Base-by-base conservation (phyloP, 1,284 basidiomycete genomes). In the Ceratobasidium sp. region DNA sequence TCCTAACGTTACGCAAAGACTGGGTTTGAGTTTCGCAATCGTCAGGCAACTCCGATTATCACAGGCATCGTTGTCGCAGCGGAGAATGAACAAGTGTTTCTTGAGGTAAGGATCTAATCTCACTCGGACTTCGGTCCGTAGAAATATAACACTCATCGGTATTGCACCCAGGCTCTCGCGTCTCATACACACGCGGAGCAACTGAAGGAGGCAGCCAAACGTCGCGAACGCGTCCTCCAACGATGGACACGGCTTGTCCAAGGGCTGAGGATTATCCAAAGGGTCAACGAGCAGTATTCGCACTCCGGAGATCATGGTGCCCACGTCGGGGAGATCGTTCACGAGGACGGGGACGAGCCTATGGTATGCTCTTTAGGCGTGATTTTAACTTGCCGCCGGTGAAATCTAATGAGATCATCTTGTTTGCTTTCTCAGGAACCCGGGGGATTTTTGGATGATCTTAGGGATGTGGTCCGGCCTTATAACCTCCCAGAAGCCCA, bases 11-110 rank as follows among this genome's bases (percentile, higher is more conserved):
- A 22, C n/a, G 15, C n/a, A 25, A 56, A 93, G 92, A 92, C 87
- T 57, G 92, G 94, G 13, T 99, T 99, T 78, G 96, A 98, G 79
- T 99, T 99, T 81, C 92, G 90, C 75, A 96, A 95, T 77, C 88
- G 92, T 20, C 84, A 88, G 62, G 95, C 96, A 0, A 87, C 88
- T 69, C 96, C 96, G 3, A 83, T 94, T 72, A 82, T 97, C 54
- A 87, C 88, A 34, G 96, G 96, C 22, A 85, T 98, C 17, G 94
- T 99, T 17, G 84, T 96, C 17, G 92, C 96, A 8, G 82, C 83
- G 54, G 93, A 95, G 78, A 87, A 94, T 73, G 90, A 94, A 77
- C 81, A 84, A 3, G 77, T 83, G 3, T 77, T 97, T n/a, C 79
- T 94, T 43, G 92, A 96, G 81, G 93, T 92, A 76, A 71, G 83